Evolutionary conservation across 208 protist species (phyloP).

Genomic region (Trypanosoma rangeli): DNA sequence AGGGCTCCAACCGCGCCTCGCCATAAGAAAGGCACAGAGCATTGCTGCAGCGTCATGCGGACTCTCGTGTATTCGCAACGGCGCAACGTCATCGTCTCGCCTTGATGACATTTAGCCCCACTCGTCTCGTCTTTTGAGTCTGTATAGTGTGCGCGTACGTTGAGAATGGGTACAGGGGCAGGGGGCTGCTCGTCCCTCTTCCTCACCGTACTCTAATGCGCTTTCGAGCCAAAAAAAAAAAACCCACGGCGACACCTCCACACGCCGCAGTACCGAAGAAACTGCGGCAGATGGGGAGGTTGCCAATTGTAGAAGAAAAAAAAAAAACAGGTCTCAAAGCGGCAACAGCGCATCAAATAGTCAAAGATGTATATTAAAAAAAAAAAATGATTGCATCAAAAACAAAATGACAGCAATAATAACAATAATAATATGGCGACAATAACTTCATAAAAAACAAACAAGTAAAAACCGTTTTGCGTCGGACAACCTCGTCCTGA

Average conservation of each 20-base stretch:
- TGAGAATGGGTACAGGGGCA: neutral
- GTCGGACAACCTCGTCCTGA: too few species aligned
- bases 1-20: slow-evolving; percentile 36
- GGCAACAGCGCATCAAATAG: too few species aligned
- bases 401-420: too few species aligned
- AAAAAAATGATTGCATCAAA: too few species aligned
- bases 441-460: too few species aligned
- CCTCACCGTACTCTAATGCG: neutral
- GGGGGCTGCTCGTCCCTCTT: neutral
- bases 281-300: neutral
- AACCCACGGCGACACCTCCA: neutral
- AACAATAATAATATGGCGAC: too few species aligned
- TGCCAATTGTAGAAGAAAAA: slow-evolving; percentile 14
- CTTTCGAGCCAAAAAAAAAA: neutral
- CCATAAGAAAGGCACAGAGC: slow-evolving; percentile 75
- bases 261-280: neutral
- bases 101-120: neutral
- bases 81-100: neutral
- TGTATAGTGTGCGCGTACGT: neutral
- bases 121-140: neutral
- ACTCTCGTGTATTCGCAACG: neutral
- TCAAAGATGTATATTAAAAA: too few species aligned
- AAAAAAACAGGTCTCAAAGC: too few species aligned
- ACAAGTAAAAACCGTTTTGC: too few species aligned
- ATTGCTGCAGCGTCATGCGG: slow-evolving; percentile 45